Percentiles rank a stretch among this genome's conserved stretches.
These are phyloP conservation scores for Wickerhamomyces rabaulensis DNA, from an alignment of 805 yeast genomes.

Conservation along the genomic window DNA sequence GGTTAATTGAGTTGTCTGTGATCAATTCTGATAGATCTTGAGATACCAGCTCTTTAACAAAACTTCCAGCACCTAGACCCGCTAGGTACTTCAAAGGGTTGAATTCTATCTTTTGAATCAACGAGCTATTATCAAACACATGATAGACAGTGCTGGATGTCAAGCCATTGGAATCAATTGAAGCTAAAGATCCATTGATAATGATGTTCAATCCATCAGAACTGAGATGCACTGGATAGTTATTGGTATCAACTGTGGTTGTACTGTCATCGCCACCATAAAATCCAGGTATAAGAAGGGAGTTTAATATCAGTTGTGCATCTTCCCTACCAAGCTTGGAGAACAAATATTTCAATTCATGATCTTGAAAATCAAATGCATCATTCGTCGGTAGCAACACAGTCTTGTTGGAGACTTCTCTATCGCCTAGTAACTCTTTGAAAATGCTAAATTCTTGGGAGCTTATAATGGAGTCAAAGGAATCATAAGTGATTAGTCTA, in stretches of 20 bases:
- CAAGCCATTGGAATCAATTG: constrained; percentile 36
- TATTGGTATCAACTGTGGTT: constrained; percentile 22
- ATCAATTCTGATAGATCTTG: constrained; percentile 52
- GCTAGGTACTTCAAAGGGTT: constrained; percentile 53
- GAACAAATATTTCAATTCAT: constrained; percentile 42
- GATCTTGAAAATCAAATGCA: constrained; percentile 30
- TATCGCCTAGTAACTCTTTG: background rate
- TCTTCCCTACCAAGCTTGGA: constrained; percentile 28
- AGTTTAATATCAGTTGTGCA: constrained; percentile 22
- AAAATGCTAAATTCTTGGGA: background rate
- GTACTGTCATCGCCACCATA: constrained; percentile 36
- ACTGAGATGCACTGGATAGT: constrained; percentile 17
- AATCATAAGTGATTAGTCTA: constrained; percentile 31
- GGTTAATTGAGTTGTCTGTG: constrained; percentile 43
- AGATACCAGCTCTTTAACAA: constrained; percentile 67
- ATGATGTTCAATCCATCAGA: constrained; percentile 30
- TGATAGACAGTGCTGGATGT: constrained; percentile 47
- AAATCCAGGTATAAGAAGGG: constrained; percentile 35
- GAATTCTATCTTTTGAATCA: constrained; percentile 28
- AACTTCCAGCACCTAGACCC: constrained; percentile 53
- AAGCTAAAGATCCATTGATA: constrained; percentile 29
- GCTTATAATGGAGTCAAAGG: constrained; percentile 21
- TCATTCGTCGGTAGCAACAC: constrained; percentile 42
- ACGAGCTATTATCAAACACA: constrained; percentile 32
- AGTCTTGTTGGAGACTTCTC: constrained; percentile 32